phyloP scores from a whole-genome alignment of 2,329 filamentous ascomycete genomes.

The Ophiocordyceps robertsii region DNA sequence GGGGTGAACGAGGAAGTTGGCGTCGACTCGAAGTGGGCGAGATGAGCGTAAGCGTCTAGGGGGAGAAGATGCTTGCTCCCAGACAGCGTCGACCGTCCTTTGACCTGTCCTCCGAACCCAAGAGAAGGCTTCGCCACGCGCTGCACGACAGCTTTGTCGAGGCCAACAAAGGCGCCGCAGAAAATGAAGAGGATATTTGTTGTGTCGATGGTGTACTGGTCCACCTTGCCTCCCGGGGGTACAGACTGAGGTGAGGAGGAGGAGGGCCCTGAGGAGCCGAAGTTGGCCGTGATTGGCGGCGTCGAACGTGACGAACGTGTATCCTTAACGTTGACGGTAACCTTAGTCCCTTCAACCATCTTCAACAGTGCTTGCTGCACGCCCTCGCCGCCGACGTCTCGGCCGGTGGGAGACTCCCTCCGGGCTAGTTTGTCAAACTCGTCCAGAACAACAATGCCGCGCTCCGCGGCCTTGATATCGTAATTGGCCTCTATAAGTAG shows the following conservation, averaged over 20 bases:
- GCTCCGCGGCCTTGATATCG: conserved; percentile 69
- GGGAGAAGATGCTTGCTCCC: conserved; percentile 47
- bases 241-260: conserved; percentile 30
- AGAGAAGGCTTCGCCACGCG: conserved; percentile 78
- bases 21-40: conserved; percentile 37
- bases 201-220: conserved; percentile 68
- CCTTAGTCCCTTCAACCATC: conserved; percentile 88
- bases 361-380: conserved; percentile 93
- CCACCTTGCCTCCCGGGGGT: conserved; percentile 36
- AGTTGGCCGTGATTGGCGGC: conserved; percentile 38
- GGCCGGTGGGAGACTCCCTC: conserved; percentile 73
- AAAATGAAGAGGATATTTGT: conserved; percentile 97
- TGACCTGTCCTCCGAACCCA: conserved; percentile 79
- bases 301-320: conserved; percentile 46
- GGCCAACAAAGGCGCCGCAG: conserved; percentile 84
- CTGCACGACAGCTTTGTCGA: conserved; percentile 77
- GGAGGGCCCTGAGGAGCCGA: conserved; percentile 28
- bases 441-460: conserved; percentile 89
- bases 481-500: conserved; percentile 84
- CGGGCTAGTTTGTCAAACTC: conserved; percentile 97
- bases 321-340: conserved; percentile 82
- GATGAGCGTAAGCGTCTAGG: conserved; percentile 41
- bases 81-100: conserved; percentile 35
- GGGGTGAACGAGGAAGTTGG: conserved; percentile 32
- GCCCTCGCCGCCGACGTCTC: conserved; percentile 91